Evolutionary conservation across 176 grass and related monocot genomes (phyloP), one percentile per base, ranked within the genome.

Genomic region (Oryza glumipatula): DNA sequence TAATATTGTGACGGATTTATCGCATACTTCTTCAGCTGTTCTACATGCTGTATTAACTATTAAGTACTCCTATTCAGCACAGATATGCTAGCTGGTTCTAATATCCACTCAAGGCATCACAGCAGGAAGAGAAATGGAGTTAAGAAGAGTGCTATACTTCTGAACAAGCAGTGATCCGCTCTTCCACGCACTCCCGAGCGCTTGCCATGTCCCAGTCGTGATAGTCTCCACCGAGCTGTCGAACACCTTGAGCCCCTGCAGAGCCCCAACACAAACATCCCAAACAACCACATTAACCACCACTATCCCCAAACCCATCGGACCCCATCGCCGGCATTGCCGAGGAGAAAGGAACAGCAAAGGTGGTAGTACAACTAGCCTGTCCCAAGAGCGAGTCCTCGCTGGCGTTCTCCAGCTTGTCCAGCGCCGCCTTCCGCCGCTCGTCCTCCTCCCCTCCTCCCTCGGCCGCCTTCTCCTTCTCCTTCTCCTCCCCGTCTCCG

Each of bases 171-270:
- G 75, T 1, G 96, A 88, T 68, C 96, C 85, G 70, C 89, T 94
- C 72, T 87, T 98, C 93, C 88, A 95, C 70, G 96, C 96, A 32
- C 73, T 94, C 35, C 93, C 96, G 7, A 98, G 83, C 10, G 91
- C 93, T 63, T 88, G 90, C 96, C 96, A 96, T 36, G 96, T 90
- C 60, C 93, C 93, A 4, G 88, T 87, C 3, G 96, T 84, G 76
- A 98, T 85, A 61, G 66, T 94, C 75, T 98, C 96, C 39, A 98
- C 88, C 30, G 96, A 98, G 76, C 26, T 98, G 81, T 98, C 96
- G 1, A 98, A 74, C 28, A 44, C 96, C 85, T 94, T 98, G 35
- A 98, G 86, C 11, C 96, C 96, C 96, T 98, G 87, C 24, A 92
- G 44, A 87, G 72, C 79, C 49, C 23, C 74, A 77, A 74, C 7